A percentile compares a stretch with the other conserved stretches of the same genome.
These are phyloP conservation scores for Phlyctochytrium arcticum DNA, from an alignment of 192 early-diverging fungal genomes.

Conservation along the genomic window DNA sequence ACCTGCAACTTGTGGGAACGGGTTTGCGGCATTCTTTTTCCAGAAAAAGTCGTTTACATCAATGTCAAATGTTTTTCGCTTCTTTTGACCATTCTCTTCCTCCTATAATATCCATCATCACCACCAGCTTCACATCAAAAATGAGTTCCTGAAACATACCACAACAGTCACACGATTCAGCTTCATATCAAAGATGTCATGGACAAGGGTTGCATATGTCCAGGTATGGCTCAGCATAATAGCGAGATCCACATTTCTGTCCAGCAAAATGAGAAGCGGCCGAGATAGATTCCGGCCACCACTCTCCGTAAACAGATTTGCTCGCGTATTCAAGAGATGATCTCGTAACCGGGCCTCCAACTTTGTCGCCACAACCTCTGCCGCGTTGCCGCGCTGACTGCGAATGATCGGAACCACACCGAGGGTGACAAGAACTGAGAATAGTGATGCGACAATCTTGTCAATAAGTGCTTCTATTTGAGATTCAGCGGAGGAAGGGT, in stretches of 20 bases:
- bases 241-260: slow-evolving; percentile 86
- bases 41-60: slow-evolving; percentile 91
- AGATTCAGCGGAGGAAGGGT: slow-evolving; percentile 75
- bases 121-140: slow-evolving; percentile 23
- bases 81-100: slow-evolving; percentile 55
- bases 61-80: slow-evolving; percentile 80
- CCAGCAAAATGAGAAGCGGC: slow-evolving; percentile 84
- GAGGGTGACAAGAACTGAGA: slow-evolving; percentile 89
- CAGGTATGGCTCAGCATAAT: slow-evolving; percentile 95
- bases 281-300: slow-evolving; percentile 24
- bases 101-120: slow-evolving; percentile 6
- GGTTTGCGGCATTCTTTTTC: slow-evolving; percentile 83
- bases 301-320: slow-evolving; percentile 73
- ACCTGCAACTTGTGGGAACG: slow-evolving; percentile 95
- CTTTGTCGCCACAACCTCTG: slow-evolving; percentile 88
- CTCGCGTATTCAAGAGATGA: slow-evolving; percentile 81
- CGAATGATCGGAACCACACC: slow-evolving; percentile 79
- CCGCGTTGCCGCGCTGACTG: slow-evolving; percentile 84
- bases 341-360: slow-evolving; percentile 88
- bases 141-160: slow-evolving; percentile 28
- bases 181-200: slow-evolving; percentile 91
- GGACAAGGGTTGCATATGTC: slow-evolving; percentile 96
- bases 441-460: slow-evolving; percentile 73
- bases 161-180: slow-evolving; percentile 78
- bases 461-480: slow-evolving; percentile 78